Percentiles rank a stretch among this genome's conserved stretches.
Conservation (phyloP, 2,329 filamentous ascomycete species). For the Aureobasidium mangrovei region DNA sequence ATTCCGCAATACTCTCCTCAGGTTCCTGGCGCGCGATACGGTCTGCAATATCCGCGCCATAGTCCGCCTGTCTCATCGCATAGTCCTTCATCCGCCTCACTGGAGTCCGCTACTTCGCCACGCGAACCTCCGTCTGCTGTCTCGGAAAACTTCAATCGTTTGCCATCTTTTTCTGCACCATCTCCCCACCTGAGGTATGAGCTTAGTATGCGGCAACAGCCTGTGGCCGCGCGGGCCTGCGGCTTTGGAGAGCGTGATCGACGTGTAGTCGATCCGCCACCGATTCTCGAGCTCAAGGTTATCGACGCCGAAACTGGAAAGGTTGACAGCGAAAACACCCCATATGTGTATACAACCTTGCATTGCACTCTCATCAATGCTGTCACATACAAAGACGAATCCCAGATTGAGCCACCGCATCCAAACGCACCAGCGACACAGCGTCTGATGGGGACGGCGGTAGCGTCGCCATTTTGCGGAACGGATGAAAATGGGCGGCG, state of each 20-base stretch:
- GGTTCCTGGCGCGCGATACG: neutral
- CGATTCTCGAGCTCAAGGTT: constrained; percentile 64
- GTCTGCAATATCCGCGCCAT: neutral
- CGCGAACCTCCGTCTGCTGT: constrained; percentile 14
- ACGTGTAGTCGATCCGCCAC: constrained; percentile 73
- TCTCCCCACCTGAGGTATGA: constrained; percentile 31
- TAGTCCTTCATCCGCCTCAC: constrained; percentile 17
- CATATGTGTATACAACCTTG: constrained; percentile 49
- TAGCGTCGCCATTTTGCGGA: constrained; percentile 67
- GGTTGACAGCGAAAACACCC: constrained; percentile 48
- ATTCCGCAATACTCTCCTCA: constrained; percentile 12
- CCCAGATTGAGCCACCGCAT: constrained; percentile 37
- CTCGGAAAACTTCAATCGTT: constrained; percentile 26
- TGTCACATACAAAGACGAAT: constrained; percentile 57
- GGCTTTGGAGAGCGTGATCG: constrained; percentile 77
- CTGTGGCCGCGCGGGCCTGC: constrained; percentile 67
- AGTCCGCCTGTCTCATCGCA: constrained; percentile 20
- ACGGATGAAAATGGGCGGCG: constrained; percentile 63
- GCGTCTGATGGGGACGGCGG: constrained; percentile 69
- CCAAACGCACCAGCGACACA: constrained; percentile 60
- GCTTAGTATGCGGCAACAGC: constrained; percentile 65
- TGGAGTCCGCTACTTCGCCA: constrained; percentile 22
- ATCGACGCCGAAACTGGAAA: constrained; percentile 46
- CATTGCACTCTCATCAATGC: constrained; percentile 71
- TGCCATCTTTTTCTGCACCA: constrained; percentile 10